Base-by-base conservation (phyloP, 2,329 filamentous ascomycete species). In the Lachnellula suecica region DNA sequence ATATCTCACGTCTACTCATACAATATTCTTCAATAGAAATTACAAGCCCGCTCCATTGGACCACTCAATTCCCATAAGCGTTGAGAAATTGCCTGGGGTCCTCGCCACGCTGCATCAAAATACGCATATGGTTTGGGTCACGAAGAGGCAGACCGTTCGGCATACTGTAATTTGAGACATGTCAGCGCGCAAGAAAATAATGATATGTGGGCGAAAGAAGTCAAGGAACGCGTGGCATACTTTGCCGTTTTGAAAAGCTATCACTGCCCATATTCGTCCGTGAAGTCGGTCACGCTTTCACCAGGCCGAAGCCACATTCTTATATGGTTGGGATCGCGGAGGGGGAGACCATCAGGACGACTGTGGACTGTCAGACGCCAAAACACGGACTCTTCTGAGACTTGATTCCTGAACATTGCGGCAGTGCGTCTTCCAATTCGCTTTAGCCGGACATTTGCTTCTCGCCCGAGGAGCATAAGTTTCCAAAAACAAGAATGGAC, bases 331-430 rank as follows among this genome's bases (percentile, higher is more conserved):
- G 48, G 44, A 35, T 48, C 48, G 13, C 23, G 24, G n/a, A 48
- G 23, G 11, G 47, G 19, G 17, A 54, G 44, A 41, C 52, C 42
- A 27, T 47, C 38, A 8, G 43, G 52, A 29, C 47, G 44, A 42
- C 47, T 50, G 22, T 29, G 20, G 24, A 29, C 25, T 24, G 25
- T 25, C 11, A 43, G 27, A 15, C 15, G n/a, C 17, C 23, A 31
- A 49, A n/a, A n/a, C n/a, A n/a, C n/a, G n/a, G n/a, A n/a, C n/a
- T n/a, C n/a, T n/a, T n/a, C n/a, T n/a, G n/a, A n/a, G n/a, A n/a
- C n/a, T n/a, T n/a, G n/a, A n/a, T n/a, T n/a, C n/a, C n/a, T n/a
- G n/a, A n/a, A n/a, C n/a, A n/a, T n/a, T n/a, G n/a, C n/a, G n/a
- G n/a, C n/a, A n/a, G n/a, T n/a, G n/a, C n/a, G n/a, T n/a, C n/a